A percentile compares a stretch with the other conserved stretches of the same genome.
Evolutionary conservation across 257 asterid genomes (phyloP).

Genomic region (Ilex aquifolium): DNA sequence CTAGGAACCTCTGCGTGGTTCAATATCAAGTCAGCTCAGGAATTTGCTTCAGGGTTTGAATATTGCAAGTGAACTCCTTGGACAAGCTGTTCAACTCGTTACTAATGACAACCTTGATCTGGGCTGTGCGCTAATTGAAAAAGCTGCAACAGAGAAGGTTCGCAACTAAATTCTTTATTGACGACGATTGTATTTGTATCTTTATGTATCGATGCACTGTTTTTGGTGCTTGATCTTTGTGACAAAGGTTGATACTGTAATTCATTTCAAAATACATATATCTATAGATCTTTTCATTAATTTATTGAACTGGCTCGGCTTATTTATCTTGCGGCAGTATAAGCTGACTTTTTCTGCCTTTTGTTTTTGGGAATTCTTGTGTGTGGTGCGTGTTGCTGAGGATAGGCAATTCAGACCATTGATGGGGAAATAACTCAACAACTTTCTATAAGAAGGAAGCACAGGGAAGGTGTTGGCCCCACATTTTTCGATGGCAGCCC

Average conservation of each 20-base stretch:
- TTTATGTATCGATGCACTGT: too few species aligned
- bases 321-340: too few species aligned
- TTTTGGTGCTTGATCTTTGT: too few species aligned
- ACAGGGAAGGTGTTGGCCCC: conserved; percentile 71
- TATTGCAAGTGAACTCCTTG: conserved; percentile 59
- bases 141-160: conserved; percentile 98
- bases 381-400: conserved; percentile 1
- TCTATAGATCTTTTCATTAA: too few species aligned
- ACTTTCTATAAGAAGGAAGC: conserved; percentile 68
- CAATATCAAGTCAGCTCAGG: conserved; percentile 82
- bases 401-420: conserved; percentile 86
- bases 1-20: conserved; percentile 89
- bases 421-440: conserved; percentile 87
- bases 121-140: conserved; percentile 96
- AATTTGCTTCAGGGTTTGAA: conserved; percentile 60
- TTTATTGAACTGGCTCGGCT: too few species aligned
- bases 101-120: conserved; percentile 97
- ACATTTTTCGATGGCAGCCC: conserved; percentile 57
- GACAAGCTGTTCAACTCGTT: conserved; percentile 75
- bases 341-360: background rate
- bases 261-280: too few species aligned
- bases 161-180: conserved; percentile 3
- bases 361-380: background rate
- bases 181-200: too few species aligned
- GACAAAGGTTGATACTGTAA: too few species aligned